Evolutionary conservation across 2,329 filamentous ascomycete species (phyloP), one percentile per base, ranked within the genome.

Genomic region (Alternaria novae-zelandiae): DNA sequence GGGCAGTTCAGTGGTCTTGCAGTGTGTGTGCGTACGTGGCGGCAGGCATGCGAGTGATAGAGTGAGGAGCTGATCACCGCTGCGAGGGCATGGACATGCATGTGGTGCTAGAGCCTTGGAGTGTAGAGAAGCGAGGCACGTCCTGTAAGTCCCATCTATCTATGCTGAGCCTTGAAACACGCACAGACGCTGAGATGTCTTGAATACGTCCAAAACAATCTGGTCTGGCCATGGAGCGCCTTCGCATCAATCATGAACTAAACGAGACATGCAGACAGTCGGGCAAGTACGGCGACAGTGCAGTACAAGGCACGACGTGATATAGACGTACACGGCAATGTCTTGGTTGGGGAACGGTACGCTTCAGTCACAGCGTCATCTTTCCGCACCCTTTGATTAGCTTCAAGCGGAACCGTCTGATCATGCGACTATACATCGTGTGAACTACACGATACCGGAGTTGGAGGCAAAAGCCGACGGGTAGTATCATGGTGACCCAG

Each of bases 401-500:
- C 28, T 53, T 44, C 50, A 45, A 45, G 21, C 26, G 28, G 21
- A 23, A 41, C 26, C 26, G 21, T 44, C 55, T 61, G 57, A 59
- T 68, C 55, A 65, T 68, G 57, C 60, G 59, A 65, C 60, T 47
- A 26, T 28, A 36, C 26, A 43, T n/a, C 61, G 54, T 51, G 57
- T 44, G 46, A 47, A 25, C 54, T 56, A 64, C 59, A 63, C 49
- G 56, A 56, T 65, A 30, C 46, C 25, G 46, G 28, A 46, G 26
- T 45, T 28, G 46, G 15, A 17, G 47, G 47, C 30, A 41, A 47
- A 36, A 30, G n/a, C 51, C 15, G 28, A 54, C 20, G 54, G 47
- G 45, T n/a, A 17, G 53, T 20, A 51, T 62, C 53, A 57, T 68
- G 54, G 65, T 72, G 68, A 74, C 66, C 54, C 59, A 43, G 36